Percentiles rank a stretch among this genome's conserved stretches.
phyloP scores from a whole-genome alignment of 176 grass and related monocot genomes.

The Lolium perenne region DNA sequence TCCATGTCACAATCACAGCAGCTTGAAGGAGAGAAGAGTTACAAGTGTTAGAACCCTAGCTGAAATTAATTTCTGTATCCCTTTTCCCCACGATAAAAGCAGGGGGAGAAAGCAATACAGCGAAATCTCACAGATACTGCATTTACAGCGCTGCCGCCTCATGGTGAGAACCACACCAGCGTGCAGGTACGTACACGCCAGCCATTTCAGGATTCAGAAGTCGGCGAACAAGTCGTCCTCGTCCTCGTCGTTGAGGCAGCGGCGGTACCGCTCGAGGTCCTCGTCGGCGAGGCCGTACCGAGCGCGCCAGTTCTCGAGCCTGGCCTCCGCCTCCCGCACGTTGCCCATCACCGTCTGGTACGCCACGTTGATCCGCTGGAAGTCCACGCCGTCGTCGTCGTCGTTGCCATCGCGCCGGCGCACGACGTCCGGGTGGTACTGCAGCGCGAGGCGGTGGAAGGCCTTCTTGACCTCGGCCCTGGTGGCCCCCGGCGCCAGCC shows the following conservation, averaged over 20 bases:
- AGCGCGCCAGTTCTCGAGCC: slow-evolving; percentile 52
- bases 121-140: background rate
- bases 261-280: slow-evolving; percentile 42
- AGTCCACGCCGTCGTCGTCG: slow-evolving; percentile 15
- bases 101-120: background rate
- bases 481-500: slow-evolving; percentile 49
- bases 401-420: slow-evolving; percentile 11
- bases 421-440: slow-evolving; percentile 49
- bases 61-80: background rate
- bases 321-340: slow-evolving; percentile 44
- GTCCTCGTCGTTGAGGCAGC: background rate
- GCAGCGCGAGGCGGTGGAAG: slow-evolving; percentile 59
- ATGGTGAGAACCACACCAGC: background rate
- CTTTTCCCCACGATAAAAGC: background rate
- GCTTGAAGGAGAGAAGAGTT: too few species aligned
- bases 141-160: slow-evolving; percentile 8
- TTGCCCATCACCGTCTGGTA: slow-evolving; percentile 56
- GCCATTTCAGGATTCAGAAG: slow-evolving; percentile 3
- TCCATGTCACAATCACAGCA: too few species aligned
- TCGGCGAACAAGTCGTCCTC: slow-evolving; percentile 34
- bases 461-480: slow-evolving; percentile 67
- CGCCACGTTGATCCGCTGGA: slow-evolving; percentile 51
- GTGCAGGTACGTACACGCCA: background rate
- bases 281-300: slow-evolving; percentile 48
- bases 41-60: background rate